phyloP scores from a whole-genome alignment of 2,329 filamentous ascomycete species.

The Verticillium tricorpus region DNA sequence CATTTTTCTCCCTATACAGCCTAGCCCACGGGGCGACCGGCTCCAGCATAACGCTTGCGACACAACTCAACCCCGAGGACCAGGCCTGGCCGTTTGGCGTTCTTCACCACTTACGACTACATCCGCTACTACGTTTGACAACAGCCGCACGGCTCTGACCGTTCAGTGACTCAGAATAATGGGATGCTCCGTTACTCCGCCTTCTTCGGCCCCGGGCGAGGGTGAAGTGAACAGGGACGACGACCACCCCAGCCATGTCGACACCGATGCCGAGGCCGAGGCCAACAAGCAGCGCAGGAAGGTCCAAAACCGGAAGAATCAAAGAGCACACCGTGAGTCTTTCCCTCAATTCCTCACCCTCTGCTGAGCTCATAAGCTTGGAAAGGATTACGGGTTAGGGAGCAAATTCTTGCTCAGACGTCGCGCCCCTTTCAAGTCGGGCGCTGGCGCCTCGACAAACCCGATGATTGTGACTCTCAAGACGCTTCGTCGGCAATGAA shows the following conservation, averaged over 20 bases:
- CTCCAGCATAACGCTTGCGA: too few species aligned
- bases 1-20: neutral
- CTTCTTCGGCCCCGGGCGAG: neutral
- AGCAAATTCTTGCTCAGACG: neutral
- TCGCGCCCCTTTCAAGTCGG: constrained; percentile 1
- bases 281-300: constrained; percentile 6
- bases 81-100: neutral
- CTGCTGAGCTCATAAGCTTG: neutral
- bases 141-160: neutral
- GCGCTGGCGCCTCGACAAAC: constrained; percentile 6
- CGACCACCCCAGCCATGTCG: neutral
- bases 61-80: too few species aligned
- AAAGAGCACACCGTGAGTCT: constrained; percentile 9
- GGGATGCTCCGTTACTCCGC: neutral
- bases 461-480: neutral
- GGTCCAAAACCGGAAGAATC: constrained; percentile 9
- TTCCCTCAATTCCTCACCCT: neutral
- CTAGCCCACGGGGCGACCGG: neutral
- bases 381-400: constrained; percentile 2
- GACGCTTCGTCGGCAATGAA: neutral
- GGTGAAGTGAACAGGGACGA: neutral
- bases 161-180: neutral
- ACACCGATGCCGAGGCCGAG: neutral
- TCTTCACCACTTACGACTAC: neutral
- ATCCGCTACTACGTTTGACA: too few species aligned